Evolutionary conservation across 257 asterid species (phyloP).

Genomic region (Paraleonurus japonicus): DNA sequence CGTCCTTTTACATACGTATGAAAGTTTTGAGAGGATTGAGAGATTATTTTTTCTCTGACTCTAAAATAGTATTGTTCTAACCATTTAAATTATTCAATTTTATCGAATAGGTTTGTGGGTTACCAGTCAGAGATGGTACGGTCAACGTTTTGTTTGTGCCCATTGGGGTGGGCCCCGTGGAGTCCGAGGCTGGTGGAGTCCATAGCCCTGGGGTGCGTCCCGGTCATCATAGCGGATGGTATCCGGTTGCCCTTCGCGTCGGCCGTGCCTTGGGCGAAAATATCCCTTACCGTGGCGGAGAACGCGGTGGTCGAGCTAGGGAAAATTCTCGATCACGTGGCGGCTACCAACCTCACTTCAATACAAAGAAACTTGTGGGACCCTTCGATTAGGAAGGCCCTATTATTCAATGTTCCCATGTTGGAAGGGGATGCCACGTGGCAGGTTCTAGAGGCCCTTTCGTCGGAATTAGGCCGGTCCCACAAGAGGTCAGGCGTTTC

Average conservation of each 20-base stretch:
- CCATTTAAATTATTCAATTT: no score
- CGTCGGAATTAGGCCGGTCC: slow-evolving; percentile 46
- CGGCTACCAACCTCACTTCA: slow-evolving; percentile 53
- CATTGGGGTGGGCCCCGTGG: slow-evolving; percentile 98
- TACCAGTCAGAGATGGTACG: slow-evolving; percentile 77
- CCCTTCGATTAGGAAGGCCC: slow-evolving; percentile 42
- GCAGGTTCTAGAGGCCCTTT: slow-evolving; percentile 51
- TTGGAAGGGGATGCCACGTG: slow-evolving; percentile 79
- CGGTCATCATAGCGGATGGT: slow-evolving; percentile 80
- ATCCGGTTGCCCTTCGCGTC: slow-evolving; percentile 67
- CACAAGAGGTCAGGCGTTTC: slow-evolving; percentile 33
- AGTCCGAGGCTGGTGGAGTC: slow-evolving; percentile 87
- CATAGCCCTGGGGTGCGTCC: slow-evolving; percentile 76
- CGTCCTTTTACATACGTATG: no score
- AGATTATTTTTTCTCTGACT: no score
- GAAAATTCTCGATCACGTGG: slow-evolving; percentile 61
- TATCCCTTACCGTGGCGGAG: slow-evolving; percentile 77
- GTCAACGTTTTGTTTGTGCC: slow-evolving; percentile 78
- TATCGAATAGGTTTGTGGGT: slow-evolving; percentile 57
- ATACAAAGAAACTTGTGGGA: slow-evolving; percentile 65
- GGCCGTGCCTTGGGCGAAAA: slow-evolving; percentile 70
- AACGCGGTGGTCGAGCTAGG: slow-evolving; percentile 60
- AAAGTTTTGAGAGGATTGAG: no score
- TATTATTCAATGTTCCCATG: slow-evolving; percentile 50
- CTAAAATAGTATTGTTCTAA: no score